Evolutionary conservation across 306 rosid genomes (phyloP).

Genomic region (Lithocarpus polystachyus): DNA sequence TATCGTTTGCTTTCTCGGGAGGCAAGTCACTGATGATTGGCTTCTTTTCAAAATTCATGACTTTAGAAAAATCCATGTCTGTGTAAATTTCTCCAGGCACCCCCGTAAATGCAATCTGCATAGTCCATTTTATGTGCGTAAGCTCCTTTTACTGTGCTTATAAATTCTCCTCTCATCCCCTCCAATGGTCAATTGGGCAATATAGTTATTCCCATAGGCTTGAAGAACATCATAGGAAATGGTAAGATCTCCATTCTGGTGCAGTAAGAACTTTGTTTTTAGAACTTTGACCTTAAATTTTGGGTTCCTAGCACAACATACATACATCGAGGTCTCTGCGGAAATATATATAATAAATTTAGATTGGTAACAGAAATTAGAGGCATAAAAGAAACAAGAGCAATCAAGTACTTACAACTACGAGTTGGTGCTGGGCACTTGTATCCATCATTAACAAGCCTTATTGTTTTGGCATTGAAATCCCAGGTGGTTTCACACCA

Average conservation of each 20-base stretch:
- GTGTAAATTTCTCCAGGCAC: slow-evolving; percentile 38
- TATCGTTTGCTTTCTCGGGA: slow-evolving; percentile 38
- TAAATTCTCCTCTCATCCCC: slow-evolving; percentile 80
- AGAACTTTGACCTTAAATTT: slow-evolving; percentile 36
- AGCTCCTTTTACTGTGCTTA: slow-evolving; percentile 60
- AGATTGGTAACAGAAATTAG: not conserved
- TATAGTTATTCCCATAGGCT: slow-evolving; percentile 49
- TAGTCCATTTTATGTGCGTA: slow-evolving; percentile 48
- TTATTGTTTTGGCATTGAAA: slow-evolving; percentile 81
- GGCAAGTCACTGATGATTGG: slow-evolving; percentile 79
- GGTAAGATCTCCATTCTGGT: slow-evolving; percentile 56
- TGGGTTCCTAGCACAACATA: slow-evolving; percentile 62
- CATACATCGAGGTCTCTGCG: slow-evolving; percentile 54
- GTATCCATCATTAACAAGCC: slow-evolving; percentile 63
- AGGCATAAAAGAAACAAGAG: not conserved
- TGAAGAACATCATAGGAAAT: slow-evolving; percentile 59
- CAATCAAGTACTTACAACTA: slow-evolving; percentile 29
- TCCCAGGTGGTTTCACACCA: slow-evolving; percentile 35
- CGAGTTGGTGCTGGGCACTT: slow-evolving; percentile 56
- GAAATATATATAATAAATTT: not conserved
- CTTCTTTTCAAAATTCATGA: slow-evolving; percentile 53
- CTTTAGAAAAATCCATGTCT: slow-evolving; percentile 63
- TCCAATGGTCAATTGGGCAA: slow-evolving; percentile 73
- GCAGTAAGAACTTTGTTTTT: slow-evolving; percentile 49
- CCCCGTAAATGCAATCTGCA: slow-evolving; percentile 54